These are phyloP conservation scores for Simplicillium aogashimaense DNA, from an alignment of 2,329 filamentous ascomycete genomes.

Conservation along the genomic window DNA sequence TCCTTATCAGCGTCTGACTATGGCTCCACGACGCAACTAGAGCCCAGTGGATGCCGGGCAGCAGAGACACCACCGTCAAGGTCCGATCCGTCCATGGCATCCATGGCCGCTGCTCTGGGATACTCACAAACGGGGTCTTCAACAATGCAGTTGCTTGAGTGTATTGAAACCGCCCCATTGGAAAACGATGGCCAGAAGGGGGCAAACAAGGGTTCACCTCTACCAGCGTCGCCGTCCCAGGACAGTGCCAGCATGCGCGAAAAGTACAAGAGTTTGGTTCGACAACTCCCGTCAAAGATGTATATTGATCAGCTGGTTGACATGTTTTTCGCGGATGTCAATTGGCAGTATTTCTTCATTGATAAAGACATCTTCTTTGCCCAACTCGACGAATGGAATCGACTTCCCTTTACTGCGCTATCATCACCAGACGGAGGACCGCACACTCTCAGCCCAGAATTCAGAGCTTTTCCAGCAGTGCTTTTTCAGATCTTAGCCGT, in stretches of 20 bases:
- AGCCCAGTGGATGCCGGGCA: background rate
- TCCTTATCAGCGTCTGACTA: too few species aligned
- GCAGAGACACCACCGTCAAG: background rate
- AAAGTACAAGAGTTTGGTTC: conserved; percentile 48
- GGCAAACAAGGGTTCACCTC: background rate
- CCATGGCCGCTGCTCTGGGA: conserved; percentile 39
- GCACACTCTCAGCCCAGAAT: conserved; percentile 29
- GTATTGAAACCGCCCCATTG: conserved; percentile 36
- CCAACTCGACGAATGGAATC: conserved; percentile 45
- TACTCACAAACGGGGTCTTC: conserved; percentile 41
- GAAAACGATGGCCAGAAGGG: conserved; percentile 15
- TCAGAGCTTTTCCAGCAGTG: conserved; percentile 48
- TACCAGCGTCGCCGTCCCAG: background rate
- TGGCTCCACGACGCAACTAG: too few species aligned
- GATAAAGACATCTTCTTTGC: conserved; percentile 41
- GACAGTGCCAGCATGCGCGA: conserved; percentile 32
- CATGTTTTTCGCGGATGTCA: conserved; percentile 47
- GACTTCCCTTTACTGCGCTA: conserved; percentile 39
- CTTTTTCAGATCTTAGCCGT: conserved; percentile 49
- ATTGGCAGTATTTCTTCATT: conserved; percentile 48
- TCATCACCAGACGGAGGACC: conserved; percentile 31
- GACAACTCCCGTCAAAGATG: conserved; percentile 43
- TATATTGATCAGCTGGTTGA: conserved; percentile 45
- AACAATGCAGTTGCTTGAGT: conserved; percentile 44
- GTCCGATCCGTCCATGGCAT: conserved; percentile 22